Base-by-base conservation (phyloP, 2,329 filamentous ascomycete species). In the Claviceps capensis region DNA sequence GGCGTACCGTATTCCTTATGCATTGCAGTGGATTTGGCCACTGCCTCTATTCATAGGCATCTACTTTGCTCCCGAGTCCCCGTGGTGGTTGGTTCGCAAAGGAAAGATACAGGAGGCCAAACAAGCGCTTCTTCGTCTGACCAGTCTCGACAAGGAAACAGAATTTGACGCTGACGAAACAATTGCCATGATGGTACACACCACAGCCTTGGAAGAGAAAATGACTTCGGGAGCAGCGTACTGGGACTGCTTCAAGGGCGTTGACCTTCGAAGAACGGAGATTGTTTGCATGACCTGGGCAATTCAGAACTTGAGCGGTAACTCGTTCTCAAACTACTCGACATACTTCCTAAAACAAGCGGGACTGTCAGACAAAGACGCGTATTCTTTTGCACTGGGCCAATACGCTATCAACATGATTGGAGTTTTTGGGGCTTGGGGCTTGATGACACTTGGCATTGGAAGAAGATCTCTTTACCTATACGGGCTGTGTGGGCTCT, bases 111-210 rank as follows among this genome's bases (percentile, higher is more conserved):
- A 81, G 8, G 81, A 86, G 16, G 85, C 85, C 34, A 86, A 86
- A 68, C 69, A 71, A 47, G 71, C 83, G 1, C 73, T 88, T 19
- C 70, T 83, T 48, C 79, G 83, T 3, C 70, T 88, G 19, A 86
- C 83, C 5, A 83, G 76, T 59, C 59, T 73, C 14, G 71, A 81
- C 56, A 72, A 73, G 51, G 82, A 88, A 54, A 83, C 80, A 1
- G 77, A 84, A 54, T 90, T 93, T 59, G 79, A 94, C 61, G 79
- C 85, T 11, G 85, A 94, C 56, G 87, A 93, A 68, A 93, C 87
- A 0, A 75, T 95, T 48, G 83, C 86, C 60, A 94, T 95, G 87
- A 95, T 95, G 86, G 81, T 88, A 1, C 87, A 94, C 63, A 95
- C 88, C 0, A 90, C 86, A 0, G 84, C 85, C 0, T 72, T 94